Conservation (phyloP, 1,284 basidiomycete genomes). For the Puccinia triticina region DNA sequence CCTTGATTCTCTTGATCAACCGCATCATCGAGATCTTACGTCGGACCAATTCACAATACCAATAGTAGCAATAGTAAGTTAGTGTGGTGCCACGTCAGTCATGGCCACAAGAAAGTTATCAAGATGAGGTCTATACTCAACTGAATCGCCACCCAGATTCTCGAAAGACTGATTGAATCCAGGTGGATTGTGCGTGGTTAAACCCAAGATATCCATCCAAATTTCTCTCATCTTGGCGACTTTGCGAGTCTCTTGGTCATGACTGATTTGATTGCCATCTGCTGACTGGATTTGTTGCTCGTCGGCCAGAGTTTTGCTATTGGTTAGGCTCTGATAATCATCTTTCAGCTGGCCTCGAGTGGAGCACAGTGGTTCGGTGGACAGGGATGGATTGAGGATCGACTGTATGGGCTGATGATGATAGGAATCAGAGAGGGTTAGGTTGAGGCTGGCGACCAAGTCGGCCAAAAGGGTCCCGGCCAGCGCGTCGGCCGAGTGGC, state of each 20-base stretch:
- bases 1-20: slow-evolving; percentile 23
- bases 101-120: neutral
- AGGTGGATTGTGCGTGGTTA: slow-evolving; percentile 24
- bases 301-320: neutral
- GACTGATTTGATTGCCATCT: neutral
- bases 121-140: slow-evolving; percentile 16
- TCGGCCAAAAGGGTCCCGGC: neutral
- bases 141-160: slow-evolving; percentile 56
- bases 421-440: neutral
- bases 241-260: neutral
- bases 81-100: neutral
- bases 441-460: neutral
- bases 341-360: neutral
- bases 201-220: slow-evolving; percentile 53
- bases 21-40: slow-evolving; percentile 33
- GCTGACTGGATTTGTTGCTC: neutral
- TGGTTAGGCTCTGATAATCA: neutral
- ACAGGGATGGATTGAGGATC: neutral
- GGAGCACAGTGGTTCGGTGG: neutral
- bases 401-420: neutral
- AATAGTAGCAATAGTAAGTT: neutral
- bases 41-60: neutral
- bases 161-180: slow-evolving; percentile 52
- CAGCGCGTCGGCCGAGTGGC: neutral
- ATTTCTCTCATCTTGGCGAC: slow-evolving; percentile 40